Conservation (phyloP, 2,329 filamentous ascomycete genomes). For the Juglanconis oblonga region DNA sequence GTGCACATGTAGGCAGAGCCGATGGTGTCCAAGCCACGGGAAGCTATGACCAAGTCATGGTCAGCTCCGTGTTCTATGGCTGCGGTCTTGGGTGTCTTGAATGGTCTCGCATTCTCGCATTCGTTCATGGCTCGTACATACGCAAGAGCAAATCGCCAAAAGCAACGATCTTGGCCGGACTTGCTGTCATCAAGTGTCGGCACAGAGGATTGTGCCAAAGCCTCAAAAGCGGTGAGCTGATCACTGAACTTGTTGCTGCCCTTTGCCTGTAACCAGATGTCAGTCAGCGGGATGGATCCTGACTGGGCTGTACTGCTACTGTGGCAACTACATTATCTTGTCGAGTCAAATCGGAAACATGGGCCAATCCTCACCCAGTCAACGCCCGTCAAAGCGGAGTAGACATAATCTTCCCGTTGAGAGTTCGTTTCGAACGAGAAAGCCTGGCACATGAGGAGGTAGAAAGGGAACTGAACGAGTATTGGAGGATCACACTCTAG, state of each 20-base stretch:
- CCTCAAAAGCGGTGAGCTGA: not conserved
- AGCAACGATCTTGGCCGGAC: not conserved
- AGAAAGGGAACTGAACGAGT: not conserved
- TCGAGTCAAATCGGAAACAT: not conserved
- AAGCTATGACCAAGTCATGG: not conserved
- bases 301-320: not conserved
- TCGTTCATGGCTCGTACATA: constrained; percentile 1
- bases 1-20: not conserved
- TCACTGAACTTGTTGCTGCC: not conserved
- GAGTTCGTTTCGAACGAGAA: not conserved
- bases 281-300: not conserved
- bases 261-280: not conserved
- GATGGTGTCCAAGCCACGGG: constrained; percentile 3
- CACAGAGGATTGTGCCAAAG: not conserved
- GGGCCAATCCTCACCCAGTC: not conserved
- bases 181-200: not conserved
- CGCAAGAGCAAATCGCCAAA: constrained; percentile 4
- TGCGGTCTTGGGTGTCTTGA: constrained; percentile 1
- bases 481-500: constrained; percentile 1
- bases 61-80: not conserved
- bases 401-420: not conserved
- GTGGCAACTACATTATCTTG: not conserved
- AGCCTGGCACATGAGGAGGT: not conserved
- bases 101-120: constrained; percentile 8
- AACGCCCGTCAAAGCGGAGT: not conserved